Percentiles rank a stretch among this genome's conserved stretches.
Evolutionary conservation across 306 rosid species (phyloP).

Genomic region (Sesbania bispinosa): DNA sequence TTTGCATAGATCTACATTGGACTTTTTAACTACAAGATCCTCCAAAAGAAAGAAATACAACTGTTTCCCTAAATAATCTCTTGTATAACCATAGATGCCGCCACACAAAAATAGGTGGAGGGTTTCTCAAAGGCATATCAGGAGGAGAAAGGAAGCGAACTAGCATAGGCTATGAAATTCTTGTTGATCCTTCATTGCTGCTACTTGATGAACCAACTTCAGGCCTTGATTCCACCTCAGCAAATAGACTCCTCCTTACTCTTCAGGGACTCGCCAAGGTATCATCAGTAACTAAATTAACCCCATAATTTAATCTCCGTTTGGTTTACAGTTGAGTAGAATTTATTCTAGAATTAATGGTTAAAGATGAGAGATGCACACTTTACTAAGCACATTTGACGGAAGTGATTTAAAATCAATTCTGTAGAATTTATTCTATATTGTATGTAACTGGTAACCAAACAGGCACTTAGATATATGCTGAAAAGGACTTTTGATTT

Average conservation of each 20-base stretch:
- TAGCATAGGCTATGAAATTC: constrained; percentile 90
- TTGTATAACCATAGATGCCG: constrained; percentile 69
- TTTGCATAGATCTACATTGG: neutral
- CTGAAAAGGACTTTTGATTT: constrained; percentile 20
- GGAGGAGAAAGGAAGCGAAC: constrained; percentile 98
- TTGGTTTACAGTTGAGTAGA: no score
- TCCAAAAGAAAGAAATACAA: neutral
- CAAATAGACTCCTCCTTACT: constrained; percentile 70
- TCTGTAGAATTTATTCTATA: no score
- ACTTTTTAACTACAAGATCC: neutral
- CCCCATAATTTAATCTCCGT: no score
- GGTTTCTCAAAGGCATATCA: constrained; percentile 78
- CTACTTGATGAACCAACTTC: constrained; percentile 95
- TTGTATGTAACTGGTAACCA: no score
- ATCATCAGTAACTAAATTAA: constrained; percentile 12
- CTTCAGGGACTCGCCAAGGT: constrained; percentile 94
- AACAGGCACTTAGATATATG: no score
- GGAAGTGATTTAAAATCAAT: no score
- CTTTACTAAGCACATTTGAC: no score
- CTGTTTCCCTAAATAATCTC: constrained; percentile 24
- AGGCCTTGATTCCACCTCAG: constrained; percentile 93
- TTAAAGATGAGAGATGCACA: no score
- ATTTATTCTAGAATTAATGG: no score
- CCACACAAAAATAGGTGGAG: constrained; percentile 84
- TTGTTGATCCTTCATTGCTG: constrained; percentile 88